These are phyloP conservation scores for Syzygium syzygioides DNA, from an alignment of 441 rosid species.

Conservation along the genomic window DNA sequence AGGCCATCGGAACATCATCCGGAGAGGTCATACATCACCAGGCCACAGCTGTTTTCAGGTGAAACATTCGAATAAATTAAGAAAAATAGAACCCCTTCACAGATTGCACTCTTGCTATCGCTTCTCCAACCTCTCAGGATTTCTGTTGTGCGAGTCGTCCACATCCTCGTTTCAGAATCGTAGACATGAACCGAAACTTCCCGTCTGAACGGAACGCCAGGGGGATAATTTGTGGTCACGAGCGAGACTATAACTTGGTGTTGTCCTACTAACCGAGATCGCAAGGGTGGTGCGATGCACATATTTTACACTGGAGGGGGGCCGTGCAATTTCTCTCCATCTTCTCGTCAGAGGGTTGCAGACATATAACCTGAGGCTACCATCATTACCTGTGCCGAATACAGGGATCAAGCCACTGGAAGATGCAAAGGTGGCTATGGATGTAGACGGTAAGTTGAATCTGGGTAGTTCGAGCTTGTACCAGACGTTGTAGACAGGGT, in stretches of 20 bases:
- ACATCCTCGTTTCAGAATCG: constrained; percentile 54
- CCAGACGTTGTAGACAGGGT: constrained; percentile 75
- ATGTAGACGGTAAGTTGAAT: constrained; percentile 46
- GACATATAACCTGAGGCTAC: constrained; percentile 29
- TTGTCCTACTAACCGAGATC: constrained; percentile 37
- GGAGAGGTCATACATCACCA: constrained; percentile 45
- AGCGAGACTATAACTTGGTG: constrained; percentile 51
- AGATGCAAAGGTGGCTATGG: constrained; percentile 43
- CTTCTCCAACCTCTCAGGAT: constrained; percentile 81
- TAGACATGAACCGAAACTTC: constrained; percentile 62
- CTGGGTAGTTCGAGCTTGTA: constrained; percentile 63
- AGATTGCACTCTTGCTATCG: constrained; percentile 70
- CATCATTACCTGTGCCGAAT: constrained; percentile 71
- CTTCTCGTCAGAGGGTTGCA: constrained; percentile 73
- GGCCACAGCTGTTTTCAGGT: constrained; percentile 63
- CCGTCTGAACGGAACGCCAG: constrained; percentile 59
- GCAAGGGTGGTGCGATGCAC: constrained; percentile 67
- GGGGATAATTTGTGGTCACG: constrained; percentile 79
- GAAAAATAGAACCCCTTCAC: constrained; percentile 56
- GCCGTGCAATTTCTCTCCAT: constrained; percentile 43
- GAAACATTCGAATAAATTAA: constrained; percentile 42
- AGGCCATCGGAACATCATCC: constrained; percentile 28
- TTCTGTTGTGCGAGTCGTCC: constrained; percentile 51
- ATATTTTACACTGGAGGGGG: constrained; percentile 40
- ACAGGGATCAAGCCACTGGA: constrained; percentile 80